Evolutionary conservation across 208 protist species (phyloP).

Genomic region (Trypanosoma cruzi): DNA sequence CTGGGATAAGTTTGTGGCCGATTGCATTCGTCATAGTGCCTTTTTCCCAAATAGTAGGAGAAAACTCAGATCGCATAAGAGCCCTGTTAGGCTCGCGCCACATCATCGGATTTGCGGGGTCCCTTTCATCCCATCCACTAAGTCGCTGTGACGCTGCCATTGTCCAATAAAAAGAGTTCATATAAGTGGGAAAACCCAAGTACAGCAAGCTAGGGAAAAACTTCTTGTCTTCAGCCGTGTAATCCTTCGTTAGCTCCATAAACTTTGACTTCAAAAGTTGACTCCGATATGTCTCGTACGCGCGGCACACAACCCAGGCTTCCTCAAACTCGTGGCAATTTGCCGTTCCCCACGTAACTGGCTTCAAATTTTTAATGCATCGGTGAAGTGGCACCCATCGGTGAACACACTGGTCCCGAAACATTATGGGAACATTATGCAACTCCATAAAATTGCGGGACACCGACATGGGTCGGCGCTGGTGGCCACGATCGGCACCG

Average conservation of each 20-base stretch:
- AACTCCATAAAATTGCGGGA: conserved; percentile 91
- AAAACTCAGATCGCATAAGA: conserved; percentile 90
- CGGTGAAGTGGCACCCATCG: conserved; percentile 83
- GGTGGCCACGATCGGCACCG: conserved; percentile 89
- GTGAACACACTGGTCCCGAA: conserved; percentile 91
- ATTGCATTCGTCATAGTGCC: conserved; percentile 84
- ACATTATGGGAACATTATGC: conserved; percentile 83
- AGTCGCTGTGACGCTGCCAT: conserved; percentile 83
- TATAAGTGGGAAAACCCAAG: conserved; percentile 78
- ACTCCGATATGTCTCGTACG: conserved; percentile 87
- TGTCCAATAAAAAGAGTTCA: conserved; percentile 85
- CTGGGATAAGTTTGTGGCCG: conserved; percentile 85
- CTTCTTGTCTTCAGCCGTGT: conserved; percentile 89
- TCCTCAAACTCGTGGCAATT: conserved; percentile 93
- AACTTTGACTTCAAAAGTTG: conserved; percentile 91
- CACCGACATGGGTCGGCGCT: conserved; percentile 88
- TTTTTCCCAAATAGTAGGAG: conserved; percentile 89
- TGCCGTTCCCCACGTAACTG: conserved; percentile 83
- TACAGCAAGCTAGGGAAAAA: conserved; percentile 91
- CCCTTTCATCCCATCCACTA: conserved; percentile 90
- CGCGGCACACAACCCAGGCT: conserved; percentile 86
- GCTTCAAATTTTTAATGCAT: conserved; percentile 86
- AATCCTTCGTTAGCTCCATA: conserved; percentile 91
- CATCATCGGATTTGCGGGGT: conserved; percentile 88
- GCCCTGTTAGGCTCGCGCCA: conserved; percentile 88